A percentile compares a stretch with the other conserved stretches of the same genome.
These are phyloP conservation scores for Aspergillus jensenii DNA, from an alignment of 2,329 filamentous ascomycete species.

Conservation along the genomic window DNA sequence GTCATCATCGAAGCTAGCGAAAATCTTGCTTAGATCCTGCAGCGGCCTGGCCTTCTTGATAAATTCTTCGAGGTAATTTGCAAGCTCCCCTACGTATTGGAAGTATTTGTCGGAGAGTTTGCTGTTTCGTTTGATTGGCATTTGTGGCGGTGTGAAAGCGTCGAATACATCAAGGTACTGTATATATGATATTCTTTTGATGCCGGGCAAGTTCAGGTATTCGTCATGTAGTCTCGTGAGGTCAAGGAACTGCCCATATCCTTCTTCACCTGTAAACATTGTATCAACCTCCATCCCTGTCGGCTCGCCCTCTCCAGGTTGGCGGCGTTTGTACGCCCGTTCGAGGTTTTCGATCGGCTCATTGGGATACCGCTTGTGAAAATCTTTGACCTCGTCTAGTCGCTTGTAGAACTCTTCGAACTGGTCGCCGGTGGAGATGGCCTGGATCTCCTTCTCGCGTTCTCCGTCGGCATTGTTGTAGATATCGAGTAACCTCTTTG, in stretches of 20 bases:
- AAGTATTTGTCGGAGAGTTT: conserved; percentile 95
- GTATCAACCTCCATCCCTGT: conserved; percentile 72
- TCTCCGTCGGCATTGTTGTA: conserved; percentile 76
- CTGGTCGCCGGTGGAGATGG: conserved; percentile 79
- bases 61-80: conserved; percentile 82
- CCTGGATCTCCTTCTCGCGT: conserved; percentile 76
- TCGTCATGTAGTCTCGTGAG: conserved; percentile 79
- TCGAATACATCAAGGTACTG: conserved; percentile 94
- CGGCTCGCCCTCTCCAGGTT: conserved; percentile 63
- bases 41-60: conserved; percentile 81
- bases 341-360: conserved; percentile 95
- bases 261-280: conserved; percentile 95
- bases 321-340: conserved; percentile 76
- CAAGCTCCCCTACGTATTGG: conserved; percentile 77
- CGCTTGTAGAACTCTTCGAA: conserved; percentile 92
- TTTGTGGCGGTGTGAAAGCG: conserved; percentile 71
- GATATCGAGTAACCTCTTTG: conserved; percentile 73
- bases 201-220: conserved; percentile 83
- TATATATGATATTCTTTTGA: conserved; percentile 82
- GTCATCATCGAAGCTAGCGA: conserved; percentile 74
- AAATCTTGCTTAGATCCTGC: conserved; percentile 78
- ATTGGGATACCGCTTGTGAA: conserved; percentile 88
- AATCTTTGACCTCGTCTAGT: conserved; percentile 75
- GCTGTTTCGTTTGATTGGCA: conserved; percentile 73
- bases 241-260: conserved; percentile 89